These are phyloP conservation scores for Aspergillus sp. DNA, from an alignment of 2,329 filamentous ascomycete species.

Conservation along the genomic window DNA sequence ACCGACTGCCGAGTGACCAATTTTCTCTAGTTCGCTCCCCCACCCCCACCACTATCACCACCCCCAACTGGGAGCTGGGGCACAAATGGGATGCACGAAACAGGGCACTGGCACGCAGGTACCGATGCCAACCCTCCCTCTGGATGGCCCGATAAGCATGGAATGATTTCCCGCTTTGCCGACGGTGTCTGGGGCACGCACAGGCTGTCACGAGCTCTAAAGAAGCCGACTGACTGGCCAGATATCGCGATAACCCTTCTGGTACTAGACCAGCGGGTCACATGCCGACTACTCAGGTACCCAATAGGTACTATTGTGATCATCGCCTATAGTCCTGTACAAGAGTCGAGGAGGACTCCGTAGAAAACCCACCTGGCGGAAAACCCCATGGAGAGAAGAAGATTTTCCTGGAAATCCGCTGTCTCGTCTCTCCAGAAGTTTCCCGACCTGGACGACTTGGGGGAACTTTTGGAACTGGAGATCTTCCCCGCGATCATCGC, in stretches of 20 bases:
- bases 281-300: not conserved
- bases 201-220: slow-evolving; percentile 6
- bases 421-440: not conserved
- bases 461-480: slow-evolving; percentile 9
- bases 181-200: not conserved
- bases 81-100: slow-evolving; percentile 10
- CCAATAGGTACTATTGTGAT: too few species aligned
- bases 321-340: too few species aligned
- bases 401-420: not conserved
- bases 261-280: not conserved
- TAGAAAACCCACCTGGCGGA: too few species aligned
- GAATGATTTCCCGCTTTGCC: slow-evolving; percentile 6
- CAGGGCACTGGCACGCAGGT: slow-evolving; percentile 18
- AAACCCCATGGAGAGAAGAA: not conserved
- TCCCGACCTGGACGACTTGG: not conserved
- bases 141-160: not conserved
- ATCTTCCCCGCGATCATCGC: slow-evolving; percentile 20
- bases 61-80: slow-evolving; percentile 14
- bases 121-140: slow-evolving; percentile 9
- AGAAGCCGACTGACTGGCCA: slow-evolving; percentile 6
- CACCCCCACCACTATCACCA: slow-evolving; percentile 9
- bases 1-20: slow-evolving; percentile 15
- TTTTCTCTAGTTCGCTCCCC: not conserved
- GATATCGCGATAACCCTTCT: not conserved
- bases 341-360: not conserved